Evolutionary conservation across 2,329 filamentous ascomycete species (phyloP).

Genomic region (Trichoderma sp.): DNA sequence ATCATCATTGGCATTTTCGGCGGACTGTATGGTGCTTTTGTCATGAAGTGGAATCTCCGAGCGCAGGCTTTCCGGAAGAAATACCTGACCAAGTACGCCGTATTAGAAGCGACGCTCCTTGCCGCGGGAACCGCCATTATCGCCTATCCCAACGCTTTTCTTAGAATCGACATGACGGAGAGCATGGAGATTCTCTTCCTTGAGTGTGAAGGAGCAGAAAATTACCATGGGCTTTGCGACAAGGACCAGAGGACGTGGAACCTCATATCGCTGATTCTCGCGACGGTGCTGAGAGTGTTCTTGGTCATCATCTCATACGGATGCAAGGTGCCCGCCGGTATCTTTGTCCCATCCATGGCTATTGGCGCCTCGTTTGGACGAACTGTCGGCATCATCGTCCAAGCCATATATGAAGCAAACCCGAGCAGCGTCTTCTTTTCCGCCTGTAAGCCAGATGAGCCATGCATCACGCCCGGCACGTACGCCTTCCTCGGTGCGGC

Average conservation of each 20-base stretch:
- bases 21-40: slow-evolving; percentile 90
- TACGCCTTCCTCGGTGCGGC: slow-evolving; percentile 94
- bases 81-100: slow-evolving; percentile 78
- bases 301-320: slow-evolving; percentile 95
- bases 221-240: slow-evolving; percentile 89
- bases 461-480: slow-evolving; percentile 95
- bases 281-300: slow-evolving; percentile 76
- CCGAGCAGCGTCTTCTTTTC: slow-evolving; percentile 83
- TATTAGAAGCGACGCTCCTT: slow-evolving; percentile 81
- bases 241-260: slow-evolving; percentile 71
- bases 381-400: slow-evolving; percentile 90
- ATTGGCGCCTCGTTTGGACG: slow-evolving; percentile 92
- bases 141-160: slow-evolving; percentile 95
- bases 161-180: slow-evolving; percentile 98
- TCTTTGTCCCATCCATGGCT: slow-evolving; percentile 98
- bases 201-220: slow-evolving; percentile 85
- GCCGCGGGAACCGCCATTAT: slow-evolving; percentile 82
- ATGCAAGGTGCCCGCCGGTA: slow-evolving; percentile 95
- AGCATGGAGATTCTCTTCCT: slow-evolving; percentile 98
- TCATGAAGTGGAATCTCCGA: slow-evolving; percentile 96
- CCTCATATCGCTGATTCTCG: slow-evolving; percentile 72
- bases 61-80: slow-evolving; percentile 92
- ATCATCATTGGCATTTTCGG: slow-evolving; percentile 89
- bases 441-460: slow-evolving; percentile 83
- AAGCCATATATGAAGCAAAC: slow-evolving; percentile 80